Conservation (phyloP, 2,329 filamentous ascomycete species). For the Escovopsis sp. region DNA sequence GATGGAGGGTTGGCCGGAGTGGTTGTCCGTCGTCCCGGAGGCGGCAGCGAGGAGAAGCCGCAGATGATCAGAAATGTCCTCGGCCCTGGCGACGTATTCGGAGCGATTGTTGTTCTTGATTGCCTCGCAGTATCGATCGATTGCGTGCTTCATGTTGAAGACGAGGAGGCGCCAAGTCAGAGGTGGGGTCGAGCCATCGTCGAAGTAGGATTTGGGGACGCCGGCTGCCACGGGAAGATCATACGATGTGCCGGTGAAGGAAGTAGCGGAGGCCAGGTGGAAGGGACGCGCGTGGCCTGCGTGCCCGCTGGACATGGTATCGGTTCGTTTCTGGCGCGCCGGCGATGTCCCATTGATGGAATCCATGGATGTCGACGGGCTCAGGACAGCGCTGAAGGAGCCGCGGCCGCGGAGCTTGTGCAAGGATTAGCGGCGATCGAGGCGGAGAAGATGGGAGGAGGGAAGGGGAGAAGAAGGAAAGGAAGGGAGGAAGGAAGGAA, state of each 20-base stretch:
- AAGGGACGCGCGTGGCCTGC: conserved; percentile 27
- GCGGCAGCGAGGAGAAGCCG: conserved; percentile 87
- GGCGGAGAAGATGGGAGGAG: too few relatives aligned
- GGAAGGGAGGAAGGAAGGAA: too few relatives aligned
- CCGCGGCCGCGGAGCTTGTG: conserved; percentile 45
- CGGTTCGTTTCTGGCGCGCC: conserved; percentile 39
- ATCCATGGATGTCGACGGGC: conserved; percentile 81
- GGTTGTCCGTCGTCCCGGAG: conserved; percentile 94
- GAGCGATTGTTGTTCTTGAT: conserved; percentile 70
- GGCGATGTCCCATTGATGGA: conserved; percentile 63
- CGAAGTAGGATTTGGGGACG: conserved; percentile 74
- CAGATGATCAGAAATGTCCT: conserved; percentile 95
- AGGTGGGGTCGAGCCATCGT: conserved; percentile 66
- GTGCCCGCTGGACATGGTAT: conserved; percentile 33
- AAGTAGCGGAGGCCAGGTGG: conserved; percentile 43
- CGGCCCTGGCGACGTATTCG: conserved; percentile 86
- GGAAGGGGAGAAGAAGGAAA: too few relatives aligned
- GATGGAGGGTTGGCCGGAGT: conserved; percentile 97
- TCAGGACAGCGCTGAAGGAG: conserved; percentile 57
- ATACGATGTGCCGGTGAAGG: conserved; percentile 45
- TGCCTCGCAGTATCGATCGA: conserved; percentile 83
- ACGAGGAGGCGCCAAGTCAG: conserved; percentile 84
- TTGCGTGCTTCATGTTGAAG: conserved; percentile 80
- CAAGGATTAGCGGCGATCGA: neutral
- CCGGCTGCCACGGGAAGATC: conserved; percentile 42